Evolutionary conservation across 331 rosid species (phyloP), one percentile per base, ranked within the genome.

Genomic region (Malus hybrid): DNA sequence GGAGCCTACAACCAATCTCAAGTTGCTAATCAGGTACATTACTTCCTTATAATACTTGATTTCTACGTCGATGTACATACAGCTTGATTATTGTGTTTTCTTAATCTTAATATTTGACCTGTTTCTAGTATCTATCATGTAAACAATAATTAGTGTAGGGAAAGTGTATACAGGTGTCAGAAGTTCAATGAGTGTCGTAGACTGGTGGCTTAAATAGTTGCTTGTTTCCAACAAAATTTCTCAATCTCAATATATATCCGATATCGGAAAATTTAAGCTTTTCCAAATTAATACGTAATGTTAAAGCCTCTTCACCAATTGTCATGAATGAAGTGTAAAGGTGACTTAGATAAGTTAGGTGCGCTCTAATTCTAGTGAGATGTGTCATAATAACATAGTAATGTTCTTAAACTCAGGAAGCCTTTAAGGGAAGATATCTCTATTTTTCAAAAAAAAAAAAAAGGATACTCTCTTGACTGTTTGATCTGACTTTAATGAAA

Each of bases 1-100:
- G 90, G 90, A 44, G 19, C 48, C 20, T 84, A 74, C 78, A 88
- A 88, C 57, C 90, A 88, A 79, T 73, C 90, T 61, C 54, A 75
- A 74, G 85, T 82, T 27, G 85, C 83, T 70, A 18, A 8, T 33
- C 85, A 78, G 83, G 85, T 82, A 20, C 18, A 16, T 3, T 6
- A 52, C 12, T 27, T 29, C 42, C 22, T 64, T 4, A 19, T 28
- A 15, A 29, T 14, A 60, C 28, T 50, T 18, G 8, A 15, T 31
- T 14, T 52, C 20, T 52, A 18, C 57, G 57, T 16, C 20, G 3
- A 39, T 39, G 46, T 39, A 39, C 46, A 9, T 39, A 39, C 12
- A 39, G 46, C 1, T 39, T 39, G 46, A 39, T 39, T 9, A 3
- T 39, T 39, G 46, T 2, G 46, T 9, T 39, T 39, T 39, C 12